Conservation (phyloP, 2,329 filamentous ascomycete genomes). For the Verticillium isaacii region DNA sequence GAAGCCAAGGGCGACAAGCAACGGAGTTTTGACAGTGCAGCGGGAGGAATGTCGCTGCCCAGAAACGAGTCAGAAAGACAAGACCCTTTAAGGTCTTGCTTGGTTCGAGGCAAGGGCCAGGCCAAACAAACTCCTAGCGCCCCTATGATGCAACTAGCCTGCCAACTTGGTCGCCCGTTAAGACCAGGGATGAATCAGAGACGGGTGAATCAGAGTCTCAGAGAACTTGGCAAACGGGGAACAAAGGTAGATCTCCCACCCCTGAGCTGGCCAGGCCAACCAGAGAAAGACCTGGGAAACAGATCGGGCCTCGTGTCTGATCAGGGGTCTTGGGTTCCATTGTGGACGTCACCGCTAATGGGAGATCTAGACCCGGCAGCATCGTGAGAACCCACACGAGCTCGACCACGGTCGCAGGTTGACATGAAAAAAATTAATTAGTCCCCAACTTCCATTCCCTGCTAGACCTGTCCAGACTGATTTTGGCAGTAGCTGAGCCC, state of each 20-base stretch:
- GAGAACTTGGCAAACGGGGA: background rate
- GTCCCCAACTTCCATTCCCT: background rate
- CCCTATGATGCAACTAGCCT: background rate
- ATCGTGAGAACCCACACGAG: background rate
- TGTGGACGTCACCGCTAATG: background rate
- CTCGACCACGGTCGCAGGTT: background rate
- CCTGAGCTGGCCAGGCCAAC: background rate
- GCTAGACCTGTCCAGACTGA: background rate
- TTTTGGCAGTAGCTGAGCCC: background rate
- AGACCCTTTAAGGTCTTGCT: background rate
- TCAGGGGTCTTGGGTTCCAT: background rate
- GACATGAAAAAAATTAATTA: too few species aligned
- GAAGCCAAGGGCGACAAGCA: background rate
- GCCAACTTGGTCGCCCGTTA: background rate
- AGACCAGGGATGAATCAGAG: background rate
- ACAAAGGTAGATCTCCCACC: background rate
- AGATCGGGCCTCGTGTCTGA: background rate
- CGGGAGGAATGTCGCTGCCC: background rate
- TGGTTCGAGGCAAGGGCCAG: background rate
- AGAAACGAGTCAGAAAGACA: background rate
- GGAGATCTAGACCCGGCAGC: background rate
- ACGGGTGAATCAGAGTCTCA: background rate
- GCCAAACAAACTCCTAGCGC: background rate
- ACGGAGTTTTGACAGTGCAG: background rate
- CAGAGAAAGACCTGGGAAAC: background rate